A percentile compares a stretch with the other conserved stretches of the same genome.
phyloP scores from a whole-genome alignment of 495 filamentous ascomycete genomes.

The Aspergillus funiculosus region DNA sequence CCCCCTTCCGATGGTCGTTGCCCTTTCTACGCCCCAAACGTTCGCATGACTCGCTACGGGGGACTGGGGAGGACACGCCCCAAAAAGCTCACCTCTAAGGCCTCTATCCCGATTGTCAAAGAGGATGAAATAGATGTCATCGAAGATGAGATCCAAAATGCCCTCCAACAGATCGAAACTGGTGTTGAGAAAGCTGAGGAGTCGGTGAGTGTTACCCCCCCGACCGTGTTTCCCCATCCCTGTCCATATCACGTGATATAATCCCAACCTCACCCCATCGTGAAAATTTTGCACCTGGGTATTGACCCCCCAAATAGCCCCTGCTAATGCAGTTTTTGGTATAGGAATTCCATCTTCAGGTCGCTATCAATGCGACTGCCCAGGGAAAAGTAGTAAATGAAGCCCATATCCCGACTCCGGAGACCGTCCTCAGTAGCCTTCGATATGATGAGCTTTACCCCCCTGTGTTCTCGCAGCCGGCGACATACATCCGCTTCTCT shows the following conservation, averaged over 20 bases:
- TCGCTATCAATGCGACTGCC: conserved; percentile 72
- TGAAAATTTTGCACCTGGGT: conserved; percentile 27
- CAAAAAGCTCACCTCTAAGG: conserved; percentile 88
- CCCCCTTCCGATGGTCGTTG: conserved; percentile 41
- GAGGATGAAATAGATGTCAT: conserved; percentile 81
- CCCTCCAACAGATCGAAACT: conserved; percentile 78
- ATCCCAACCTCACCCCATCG: conserved; percentile 25
- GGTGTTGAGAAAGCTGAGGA: conserved; percentile 96
- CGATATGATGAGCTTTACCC: conserved; percentile 87
- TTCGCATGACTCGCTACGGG: conserved; percentile 61
- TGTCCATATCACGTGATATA: conserved; percentile 51
- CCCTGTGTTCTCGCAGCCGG: conserved; percentile 68
- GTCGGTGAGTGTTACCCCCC: conserved; percentile 66
- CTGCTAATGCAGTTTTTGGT: conserved; percentile 18
- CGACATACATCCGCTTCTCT: conserved; percentile 95
- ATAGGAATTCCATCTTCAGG: conserved; percentile 98
- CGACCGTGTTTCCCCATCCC: conserved; percentile 36
- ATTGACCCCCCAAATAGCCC: conserved; percentile 17
- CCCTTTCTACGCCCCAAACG: conserved; percentile 50
- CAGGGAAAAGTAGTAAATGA: conserved; percentile 64
- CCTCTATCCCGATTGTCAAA: conserved; percentile 74
- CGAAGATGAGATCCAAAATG: conserved; percentile 61
- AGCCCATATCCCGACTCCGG: conserved; percentile 80
- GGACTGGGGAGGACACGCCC: conserved; percentile 57
- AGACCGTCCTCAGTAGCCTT: conserved; percentile 65